Conservation (phyloP, 1,284 basidiomycete species). For the Trichosporon sp. region DNA sequence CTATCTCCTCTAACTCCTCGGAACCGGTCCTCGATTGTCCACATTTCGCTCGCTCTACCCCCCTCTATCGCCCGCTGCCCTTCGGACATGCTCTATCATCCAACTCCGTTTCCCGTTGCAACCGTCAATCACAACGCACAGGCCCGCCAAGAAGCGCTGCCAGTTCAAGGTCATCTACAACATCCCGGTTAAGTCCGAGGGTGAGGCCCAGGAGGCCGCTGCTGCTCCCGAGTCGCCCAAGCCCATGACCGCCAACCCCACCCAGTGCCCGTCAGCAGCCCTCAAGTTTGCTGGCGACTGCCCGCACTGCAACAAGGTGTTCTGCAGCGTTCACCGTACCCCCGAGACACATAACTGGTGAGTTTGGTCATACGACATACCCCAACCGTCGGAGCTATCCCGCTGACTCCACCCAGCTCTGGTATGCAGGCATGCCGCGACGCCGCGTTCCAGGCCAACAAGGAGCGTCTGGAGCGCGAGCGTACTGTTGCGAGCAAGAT, state of each 20-base stretch:
- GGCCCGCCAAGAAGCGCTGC: constrained; percentile 50
- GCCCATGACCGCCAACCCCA: constrained; percentile 41
- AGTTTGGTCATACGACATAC: constrained; percentile 20
- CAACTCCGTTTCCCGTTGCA: not conserved
- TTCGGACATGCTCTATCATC: not conserved
- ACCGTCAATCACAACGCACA: constrained; percentile 17
- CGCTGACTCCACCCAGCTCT: constrained; percentile 30
- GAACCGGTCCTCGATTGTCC: not conserved
- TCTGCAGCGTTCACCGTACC: constrained; percentile 49
- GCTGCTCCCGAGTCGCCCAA: constrained; percentile 21
- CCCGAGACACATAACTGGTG: constrained; percentile 52
- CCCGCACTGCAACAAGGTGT: constrained; percentile 49
- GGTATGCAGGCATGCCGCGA: constrained; percentile 50
- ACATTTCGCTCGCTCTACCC: not conserved
- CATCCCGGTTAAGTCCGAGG: constrained; percentile 31
- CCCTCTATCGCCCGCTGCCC: not conserved
- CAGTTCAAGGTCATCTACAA: constrained; percentile 49
- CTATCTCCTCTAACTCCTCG: not conserved
- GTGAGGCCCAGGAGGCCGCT: constrained; percentile 15
- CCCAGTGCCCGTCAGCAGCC: constrained; percentile 48
- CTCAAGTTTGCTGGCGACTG: constrained; percentile 50
- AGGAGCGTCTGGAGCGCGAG: constrained; percentile 50
- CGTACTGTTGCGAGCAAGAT: constrained; percentile 50
- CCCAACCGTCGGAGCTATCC: not conserved
- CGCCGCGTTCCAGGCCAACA: constrained; percentile 52